Evolutionary conservation across 768 basidiomycete genomes (phyloP), one percentile per base, ranked within the genome.

Genomic region (Boletus bicolor): DNA sequence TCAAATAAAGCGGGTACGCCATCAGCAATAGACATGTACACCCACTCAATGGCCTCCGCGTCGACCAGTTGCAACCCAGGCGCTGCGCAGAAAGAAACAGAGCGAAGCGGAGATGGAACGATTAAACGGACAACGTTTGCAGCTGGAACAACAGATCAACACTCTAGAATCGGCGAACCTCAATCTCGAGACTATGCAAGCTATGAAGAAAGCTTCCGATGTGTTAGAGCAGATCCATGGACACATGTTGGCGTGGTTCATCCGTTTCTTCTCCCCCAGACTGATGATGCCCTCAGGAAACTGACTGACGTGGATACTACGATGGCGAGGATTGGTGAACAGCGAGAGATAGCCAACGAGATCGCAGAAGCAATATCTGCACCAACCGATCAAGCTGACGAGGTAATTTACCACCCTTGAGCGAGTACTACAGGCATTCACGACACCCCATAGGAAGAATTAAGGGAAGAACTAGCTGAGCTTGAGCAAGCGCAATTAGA

Each of bases 161-260:
- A 96, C 96, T 19, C 82, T 98, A 44, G 97, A 98, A 73, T 92
- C 91, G 15, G 97, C 97, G 43, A 98, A 98, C 76, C 81, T 98
- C 73, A 98, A 99, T 71, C 87, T 90, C 67, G 94, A 98, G 80
- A 98, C 94, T 14, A 93, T 99, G 90, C 78, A 83, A 21, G 94
- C 91, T 28, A 97, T 99, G 91, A 97, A 94, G 88, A 89, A 90
- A 72, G 96, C 91, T 37, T 82, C 93, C 0, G 85, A 87, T 57
- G 97, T 89, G 28, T 82, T 98, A 72, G 88, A 87, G 73, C 80
- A 83, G 46, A 97, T 98, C 51, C 96, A 98, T 64, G 86, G 86
- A 44, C 85, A 85, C 67, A 79, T 97, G 95, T 97, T 59, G 69
- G 93, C 86, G 28, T 47, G 36, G 26, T 52, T 53, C 12, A 19